Percentiles rank a stretch among this genome's conserved stretches.
Conservation (phyloP, 768 basidiomycete species). For the Russula earlei region DNA sequence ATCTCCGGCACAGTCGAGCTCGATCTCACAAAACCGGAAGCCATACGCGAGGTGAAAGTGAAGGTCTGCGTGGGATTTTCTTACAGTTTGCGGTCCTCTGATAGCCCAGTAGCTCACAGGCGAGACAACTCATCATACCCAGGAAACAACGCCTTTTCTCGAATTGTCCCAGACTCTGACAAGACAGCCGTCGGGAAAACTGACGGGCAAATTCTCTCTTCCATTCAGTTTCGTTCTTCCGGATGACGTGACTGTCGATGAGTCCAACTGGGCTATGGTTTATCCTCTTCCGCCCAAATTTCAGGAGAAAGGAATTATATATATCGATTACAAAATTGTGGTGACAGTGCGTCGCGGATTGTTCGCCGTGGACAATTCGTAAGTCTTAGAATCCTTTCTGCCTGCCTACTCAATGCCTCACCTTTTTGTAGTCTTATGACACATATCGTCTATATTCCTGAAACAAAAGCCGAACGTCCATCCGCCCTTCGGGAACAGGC, state of each 20-base stretch:
- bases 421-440: conserved; percentile 7
- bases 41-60: conserved; percentile 39
- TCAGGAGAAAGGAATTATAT: conserved; percentile 27
- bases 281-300: conserved; percentile 45
- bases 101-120: conserved; percentile 2
- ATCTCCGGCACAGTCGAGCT: conserved; percentile 44
- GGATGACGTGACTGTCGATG: conserved; percentile 30
- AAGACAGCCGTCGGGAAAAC: conserved; percentile 30
- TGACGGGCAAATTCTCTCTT: conserved; percentile 39
- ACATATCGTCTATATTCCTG: conserved; percentile 16
- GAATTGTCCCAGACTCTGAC: conserved; percentile 36
- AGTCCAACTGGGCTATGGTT: conserved; percentile 27
- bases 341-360: conserved; percentile 10
- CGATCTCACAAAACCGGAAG: conserved; percentile 40
- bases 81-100: background rate
- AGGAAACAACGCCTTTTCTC: conserved; percentile 43
- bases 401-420: background rate
- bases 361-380: conserved; percentile 16
- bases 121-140: conserved; percentile 24
- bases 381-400: background rate
- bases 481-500: conserved; percentile 15
- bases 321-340: conserved; percentile 18
- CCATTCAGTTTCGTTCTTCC: conserved; percentile 42
- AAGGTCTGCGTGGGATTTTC: conserved; percentile 29
- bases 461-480: conserved; percentile 15